Evolutionary conservation across 2,329 filamentous ascomycete genomes (phyloP), one percentile per base, ranked within the genome.

Genomic region (Torrubiella hemipterigena): DNA sequence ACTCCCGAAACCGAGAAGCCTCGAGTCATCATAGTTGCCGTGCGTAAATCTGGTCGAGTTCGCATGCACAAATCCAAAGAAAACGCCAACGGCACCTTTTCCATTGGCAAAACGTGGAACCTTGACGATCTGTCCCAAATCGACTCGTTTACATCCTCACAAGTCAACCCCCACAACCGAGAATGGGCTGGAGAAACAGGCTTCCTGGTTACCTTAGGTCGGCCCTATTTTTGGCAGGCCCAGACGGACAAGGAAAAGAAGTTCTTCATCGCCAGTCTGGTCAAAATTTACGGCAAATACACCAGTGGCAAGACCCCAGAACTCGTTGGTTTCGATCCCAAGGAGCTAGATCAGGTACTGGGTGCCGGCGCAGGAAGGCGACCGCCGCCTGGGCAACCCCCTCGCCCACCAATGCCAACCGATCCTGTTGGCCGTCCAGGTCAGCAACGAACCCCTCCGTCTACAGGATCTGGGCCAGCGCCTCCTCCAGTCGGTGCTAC

Each of bases 41-140:
- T 98, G 37, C 76, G 85, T 38, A 91, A 85, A 48, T 94, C 89
- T 2, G 91, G 89, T 33, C 73, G 86, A 37, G 89, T 98, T 30
- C 82, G 87, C 48, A 77, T 98, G 63, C 91, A 98, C 65, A 98
- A 98, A 58, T 89, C 86, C 35, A 80, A 93, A 46, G 91, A 98
- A 60, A 98, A 98, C 53, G 67, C 73, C 34, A 95, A 94, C 54
- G 86, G 86, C 34, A 77, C 83, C 16, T 98, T 95, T 56, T 96
- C 89, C 14, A 94, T 98, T 43, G 91, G 91, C 42, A 98, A 98
- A 61, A 94, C 91, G 4, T 98, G 91, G 91, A 82, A 87, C 52
- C 71, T 98, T 43, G 89, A 96, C 55, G 91, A 98, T 50, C 63
- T 98, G 29, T 71, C 73, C 5, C 69, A 72, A 27, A 82, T 98